Percentiles rank a stretch among this genome's conserved stretches.
These are phyloP conservation scores for Psilocybe mexicana DNA, from an alignment of 1,284 basidiomycete species.

Conservation along the genomic window DNA sequence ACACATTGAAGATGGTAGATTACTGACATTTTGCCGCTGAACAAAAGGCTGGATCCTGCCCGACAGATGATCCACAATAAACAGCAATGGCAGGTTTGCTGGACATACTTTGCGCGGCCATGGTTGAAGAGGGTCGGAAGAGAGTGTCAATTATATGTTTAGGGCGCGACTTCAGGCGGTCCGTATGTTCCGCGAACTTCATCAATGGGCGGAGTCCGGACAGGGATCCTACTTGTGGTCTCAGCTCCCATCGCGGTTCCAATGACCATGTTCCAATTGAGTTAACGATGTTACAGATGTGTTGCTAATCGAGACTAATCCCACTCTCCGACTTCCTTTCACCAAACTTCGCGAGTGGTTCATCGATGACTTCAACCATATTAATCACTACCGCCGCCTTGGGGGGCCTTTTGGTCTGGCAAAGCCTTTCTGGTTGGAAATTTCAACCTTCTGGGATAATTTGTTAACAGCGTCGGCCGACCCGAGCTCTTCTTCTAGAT, in stretches of 20 bases:
- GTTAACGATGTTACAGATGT: background rate
- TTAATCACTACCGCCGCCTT: conserved; percentile 29
- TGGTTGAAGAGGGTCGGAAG: background rate
- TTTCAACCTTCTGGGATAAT: background rate
- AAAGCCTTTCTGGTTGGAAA: conserved; percentile 47
- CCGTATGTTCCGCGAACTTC: background rate
- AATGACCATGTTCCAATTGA: too few species aligned
- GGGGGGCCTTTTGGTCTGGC: conserved; percentile 61
- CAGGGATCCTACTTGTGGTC: too few species aligned
- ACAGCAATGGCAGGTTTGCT: conserved; percentile 57
- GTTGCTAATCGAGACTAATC: background rate
- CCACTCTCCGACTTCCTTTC: background rate
- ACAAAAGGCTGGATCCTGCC: conserved; percentile 60
- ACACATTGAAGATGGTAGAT: background rate
- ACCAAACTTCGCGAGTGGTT: background rate
- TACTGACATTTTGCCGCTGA: conserved; percentile 71
- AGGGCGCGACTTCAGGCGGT: background rate
- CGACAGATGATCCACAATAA: conserved; percentile 78
- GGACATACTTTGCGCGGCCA: background rate
- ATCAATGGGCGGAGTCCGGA: too few species aligned
- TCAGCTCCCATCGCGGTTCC: too few species aligned
- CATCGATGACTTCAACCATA: background rate
- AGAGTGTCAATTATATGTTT: too few species aligned
- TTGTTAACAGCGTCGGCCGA: conserved; percentile 15
- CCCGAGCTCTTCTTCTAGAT: conserved; percentile 59